Evolutionary conservation across 1,284 basidiomycete species (phyloP), one percentile per base, ranked within the genome.

Genomic region (Blastosporella zonata): DNA sequence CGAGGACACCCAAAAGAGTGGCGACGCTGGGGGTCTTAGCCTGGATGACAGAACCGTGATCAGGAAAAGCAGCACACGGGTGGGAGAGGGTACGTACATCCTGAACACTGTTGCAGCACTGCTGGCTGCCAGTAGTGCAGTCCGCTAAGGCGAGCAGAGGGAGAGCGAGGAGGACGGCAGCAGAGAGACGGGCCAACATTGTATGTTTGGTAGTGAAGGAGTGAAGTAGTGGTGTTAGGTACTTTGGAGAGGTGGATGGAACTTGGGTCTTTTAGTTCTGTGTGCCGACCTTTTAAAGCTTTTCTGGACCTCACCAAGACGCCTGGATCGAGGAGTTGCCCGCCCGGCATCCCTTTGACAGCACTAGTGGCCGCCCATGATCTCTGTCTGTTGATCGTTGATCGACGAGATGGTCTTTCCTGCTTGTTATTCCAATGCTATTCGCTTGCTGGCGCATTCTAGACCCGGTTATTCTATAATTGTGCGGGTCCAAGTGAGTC

Each of bases 41-140:
- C 34, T 35, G 17, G 6, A 17, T 5, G 34, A 20, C 5, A 35
- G 5, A 6, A 5, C 20, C 13, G 17, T 28, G 12, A 20, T 10
- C 17, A 38, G 27, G 7, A 12, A 43, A 6, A 36, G 40, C 2
- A 10, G 13, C 2, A 35, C 15, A 13, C 2, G 12, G 13, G 6
- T 0, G 1, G 3, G 18, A 20, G 17, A 5, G 18, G 2, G 20
- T 7, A 12, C 21, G 17, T 5, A 53, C 52, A 1, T 35, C 10
- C 43, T 50, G 25, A 25, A 43, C 43, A 22, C 34, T 38, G 40
- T 60, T 39, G 46, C 59, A 62, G 49, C 61, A 59, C 25, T 58
- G 59, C 13, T 55, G 8, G n/a, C 9, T 27, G 6, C 51, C 55
- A 39, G 50, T 50, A 25, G 9, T 13, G 33, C 38, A 36, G 27